Conservation (phyloP, 2,329 filamentous ascomycete species). For the Diaporthe ilicicola region DNA sequence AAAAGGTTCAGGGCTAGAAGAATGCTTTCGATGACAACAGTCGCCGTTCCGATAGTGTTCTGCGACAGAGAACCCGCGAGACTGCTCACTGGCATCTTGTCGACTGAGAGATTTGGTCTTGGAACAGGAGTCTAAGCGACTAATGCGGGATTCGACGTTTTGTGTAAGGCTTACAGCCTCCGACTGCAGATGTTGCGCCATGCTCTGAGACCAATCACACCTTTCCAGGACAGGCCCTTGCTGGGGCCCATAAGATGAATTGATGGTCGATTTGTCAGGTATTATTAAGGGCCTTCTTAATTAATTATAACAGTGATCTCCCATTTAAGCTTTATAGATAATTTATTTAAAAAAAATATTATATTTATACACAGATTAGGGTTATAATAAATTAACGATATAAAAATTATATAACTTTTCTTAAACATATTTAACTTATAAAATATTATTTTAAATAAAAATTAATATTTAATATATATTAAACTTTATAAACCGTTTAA, state of each 20-base stretch:
- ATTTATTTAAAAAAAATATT: neutral
- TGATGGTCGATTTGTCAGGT: neutral
- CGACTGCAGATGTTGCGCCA: neutral
- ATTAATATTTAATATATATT: too few species aligned
- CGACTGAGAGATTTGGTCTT: neutral
- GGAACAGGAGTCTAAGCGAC: neutral
- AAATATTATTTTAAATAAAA: too few species aligned
- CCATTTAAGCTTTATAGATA: too few species aligned
- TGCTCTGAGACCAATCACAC: neutral
- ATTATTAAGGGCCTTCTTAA: too few species aligned
- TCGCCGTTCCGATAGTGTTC: slow-evolving; percentile 2
- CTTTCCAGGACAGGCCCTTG: neutral
- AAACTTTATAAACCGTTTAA: too few species aligned
- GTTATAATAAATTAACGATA: too few species aligned
- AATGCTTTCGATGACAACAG: slow-evolving; percentile 7
- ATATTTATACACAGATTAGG: too few species aligned
- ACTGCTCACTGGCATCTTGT: neutral
- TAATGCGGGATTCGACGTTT: neutral
- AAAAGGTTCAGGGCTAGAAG: neutral
- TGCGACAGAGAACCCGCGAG: neutral
- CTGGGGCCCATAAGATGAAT: neutral
- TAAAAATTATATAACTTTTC: too few species aligned
- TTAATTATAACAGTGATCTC: too few species aligned
- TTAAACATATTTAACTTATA: too few species aligned
- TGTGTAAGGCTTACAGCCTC: neutral